phyloP scores from a whole-genome alignment of 768 basidiomycete species.

The Boletellus ananiceps region DNA sequence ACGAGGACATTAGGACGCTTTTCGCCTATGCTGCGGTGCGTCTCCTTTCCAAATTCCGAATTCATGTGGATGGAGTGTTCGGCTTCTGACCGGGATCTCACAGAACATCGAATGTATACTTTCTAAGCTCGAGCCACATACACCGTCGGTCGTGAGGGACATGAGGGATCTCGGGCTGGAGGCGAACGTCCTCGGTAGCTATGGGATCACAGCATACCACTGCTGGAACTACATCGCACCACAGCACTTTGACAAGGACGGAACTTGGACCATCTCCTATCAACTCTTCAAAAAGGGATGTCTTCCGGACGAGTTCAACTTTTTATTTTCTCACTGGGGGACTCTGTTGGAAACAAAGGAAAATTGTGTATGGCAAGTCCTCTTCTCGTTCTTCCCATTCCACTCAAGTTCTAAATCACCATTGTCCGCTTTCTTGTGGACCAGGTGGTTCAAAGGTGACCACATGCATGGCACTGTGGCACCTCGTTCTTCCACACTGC shows the following conservation, averaged over 20 bases:
- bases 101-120: slow-evolving; percentile 2
- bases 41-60: background rate
- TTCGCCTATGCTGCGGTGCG: background rate
- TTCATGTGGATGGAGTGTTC: background rate
- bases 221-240: slow-evolving; percentile 12
- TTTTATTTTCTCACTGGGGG: slow-evolving; percentile 1
- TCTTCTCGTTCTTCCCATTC: too few relatives aligned
- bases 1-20: background rate
- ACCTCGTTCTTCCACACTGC: slow-evolving; percentile 1
- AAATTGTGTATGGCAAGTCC: slow-evolving; percentile 8
- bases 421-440: background rate
- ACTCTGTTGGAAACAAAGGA: background rate
- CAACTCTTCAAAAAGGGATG: slow-evolving; percentile 6
- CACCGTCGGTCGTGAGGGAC: background rate
- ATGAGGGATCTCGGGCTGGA: background rate
- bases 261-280: slow-evolving; percentile 2
- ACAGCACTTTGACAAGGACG: slow-evolving; percentile 2
- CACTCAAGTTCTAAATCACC: too few relatives aligned
- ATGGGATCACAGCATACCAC: slow-evolving; percentile 2
- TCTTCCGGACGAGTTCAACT: slow-evolving; percentile 1
- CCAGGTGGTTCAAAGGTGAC: slow-evolving; percentile 13
- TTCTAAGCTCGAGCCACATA: background rate
- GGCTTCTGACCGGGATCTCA: too few relatives aligned
- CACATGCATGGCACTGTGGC: slow-evolving; percentile 10
- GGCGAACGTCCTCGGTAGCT: background rate